Percentiles rank a stretch among this genome's conserved stretches.
Conservation (phyloP, 345 rosid species). For the Hibiscus mutabilis region DNA sequence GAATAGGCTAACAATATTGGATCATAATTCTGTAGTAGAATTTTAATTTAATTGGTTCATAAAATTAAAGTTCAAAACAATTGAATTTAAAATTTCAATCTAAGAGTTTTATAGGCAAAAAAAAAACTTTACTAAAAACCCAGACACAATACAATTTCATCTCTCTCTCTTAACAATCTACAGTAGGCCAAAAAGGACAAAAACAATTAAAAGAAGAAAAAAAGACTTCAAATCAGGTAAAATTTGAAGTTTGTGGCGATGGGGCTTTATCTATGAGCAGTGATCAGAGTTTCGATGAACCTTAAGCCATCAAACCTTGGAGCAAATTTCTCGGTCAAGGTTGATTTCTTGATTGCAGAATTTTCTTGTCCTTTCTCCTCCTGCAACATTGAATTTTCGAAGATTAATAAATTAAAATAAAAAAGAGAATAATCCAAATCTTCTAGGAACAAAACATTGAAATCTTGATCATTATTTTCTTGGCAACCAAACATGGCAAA, state of each 20-base stretch:
- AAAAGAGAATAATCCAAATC: neutral
- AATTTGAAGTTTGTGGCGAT: neutral
- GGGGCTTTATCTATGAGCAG: constrained; percentile 44
- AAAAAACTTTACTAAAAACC: neutral
- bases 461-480: constrained; percentile 1
- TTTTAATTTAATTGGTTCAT: too few relatives aligned
- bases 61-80: too few relatives aligned
- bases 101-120: too few relatives aligned
- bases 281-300: constrained; percentile 84
- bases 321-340: constrained; percentile 52
- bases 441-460: neutral
- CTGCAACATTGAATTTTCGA: constrained; percentile 10
- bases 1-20: too few relatives aligned
- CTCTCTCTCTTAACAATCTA: neutral
- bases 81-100: too few relatives aligned
- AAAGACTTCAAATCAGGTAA: neutral
- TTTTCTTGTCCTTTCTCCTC: constrained; percentile 31
- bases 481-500: constrained; percentile 11
- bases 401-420: neutral
- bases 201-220: neutral
- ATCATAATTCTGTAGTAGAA: too few relatives aligned
- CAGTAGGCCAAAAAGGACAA: neutral
- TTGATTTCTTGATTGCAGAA: constrained; percentile 17
- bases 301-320: constrained; percentile 80
- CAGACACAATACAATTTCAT: too few relatives aligned